A percentile compares a stretch with the other conserved stretches of the same genome.
These are phyloP conservation scores for Bipolaris gigantea DNA, from an alignment of 2,329 filamentous ascomycete genomes.

Conservation along the genomic window DNA sequence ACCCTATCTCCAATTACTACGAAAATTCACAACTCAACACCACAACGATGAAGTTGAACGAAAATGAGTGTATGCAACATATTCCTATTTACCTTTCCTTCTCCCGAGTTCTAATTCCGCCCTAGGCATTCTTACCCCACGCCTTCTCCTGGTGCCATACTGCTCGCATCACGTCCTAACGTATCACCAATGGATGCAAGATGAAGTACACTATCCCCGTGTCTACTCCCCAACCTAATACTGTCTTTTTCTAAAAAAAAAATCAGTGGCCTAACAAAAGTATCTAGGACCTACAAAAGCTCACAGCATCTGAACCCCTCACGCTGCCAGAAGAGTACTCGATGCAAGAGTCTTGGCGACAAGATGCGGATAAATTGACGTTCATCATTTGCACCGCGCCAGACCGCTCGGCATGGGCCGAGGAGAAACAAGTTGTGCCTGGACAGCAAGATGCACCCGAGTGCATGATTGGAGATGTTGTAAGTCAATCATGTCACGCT, in stretches of 20 bases:
- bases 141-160: slow-evolving; percentile 80
- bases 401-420: background rate
- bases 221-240: too few relatives aligned
- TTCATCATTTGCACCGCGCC: slow-evolving; percentile 72
- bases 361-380: slow-evolving; percentile 81
- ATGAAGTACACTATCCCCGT: slow-evolving; percentile 55
- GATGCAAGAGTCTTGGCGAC: slow-evolving; percentile 88
- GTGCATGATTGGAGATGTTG: slow-evolving; percentile 53
- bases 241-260: too few relatives aligned
- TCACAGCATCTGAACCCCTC: slow-evolving; percentile 85
- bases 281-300: slow-evolving; percentile 66
- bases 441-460: slow-evolving; percentile 56
- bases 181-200: slow-evolving; percentile 93
- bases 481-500: background rate
- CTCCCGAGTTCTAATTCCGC: background rate
- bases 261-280: too few relatives aligned
- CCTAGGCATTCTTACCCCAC: slow-evolving; percentile 66
- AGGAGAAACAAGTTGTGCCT: slow-evolving; percentile 2
- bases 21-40: slow-evolving; percentile 3
- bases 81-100: background rate
- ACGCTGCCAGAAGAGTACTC: slow-evolving; percentile 79
- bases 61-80: slow-evolving; percentile 38
- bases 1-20: background rate
- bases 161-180: slow-evolving; percentile 75
- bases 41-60: slow-evolving; percentile 47